Evolutionary conservation across 305 asterid species (phyloP).

Genomic region (Galium porrigens): DNA sequence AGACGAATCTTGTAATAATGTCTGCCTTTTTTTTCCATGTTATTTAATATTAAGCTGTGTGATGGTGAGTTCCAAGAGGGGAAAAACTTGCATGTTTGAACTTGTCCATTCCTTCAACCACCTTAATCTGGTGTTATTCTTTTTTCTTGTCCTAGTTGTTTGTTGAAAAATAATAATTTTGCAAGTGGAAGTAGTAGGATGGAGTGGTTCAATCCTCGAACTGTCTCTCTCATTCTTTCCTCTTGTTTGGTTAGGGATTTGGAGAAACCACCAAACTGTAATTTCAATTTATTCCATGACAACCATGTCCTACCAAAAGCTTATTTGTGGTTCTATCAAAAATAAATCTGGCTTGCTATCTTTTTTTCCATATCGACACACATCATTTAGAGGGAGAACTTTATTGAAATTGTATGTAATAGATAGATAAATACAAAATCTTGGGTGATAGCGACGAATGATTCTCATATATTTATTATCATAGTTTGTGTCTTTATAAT

Average conservation of each 20-base stretch:
- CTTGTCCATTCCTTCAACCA: neutral
- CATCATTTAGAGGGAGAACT: too few species aligned
- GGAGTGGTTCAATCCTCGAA: constrained; percentile 3
- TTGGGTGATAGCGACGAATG: too few species aligned
- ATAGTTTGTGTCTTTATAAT: too few species aligned
- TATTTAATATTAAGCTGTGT: too few species aligned
- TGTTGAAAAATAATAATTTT: neutral
- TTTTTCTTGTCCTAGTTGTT: neutral
- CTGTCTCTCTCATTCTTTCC: neutral
- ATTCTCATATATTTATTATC: too few species aligned
- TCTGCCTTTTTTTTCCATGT: neutral
- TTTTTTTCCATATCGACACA: too few species aligned
- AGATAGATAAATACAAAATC: too few species aligned
- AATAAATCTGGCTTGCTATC: too few species aligned
- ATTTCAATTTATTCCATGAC: neutral
- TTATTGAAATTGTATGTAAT: too few species aligned
- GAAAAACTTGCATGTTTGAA: neutral
- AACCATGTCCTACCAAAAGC: neutral
- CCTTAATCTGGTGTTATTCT: neutral
- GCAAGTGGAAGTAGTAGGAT: neutral
- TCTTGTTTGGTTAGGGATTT: neutral
- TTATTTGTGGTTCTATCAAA: neutral
- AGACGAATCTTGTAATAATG: neutral
- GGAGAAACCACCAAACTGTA: neutral
- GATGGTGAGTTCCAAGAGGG: neutral